Conservation (phyloP, 768 basidiomycete genomes). For the Pisolithus tinctorius region DNA sequence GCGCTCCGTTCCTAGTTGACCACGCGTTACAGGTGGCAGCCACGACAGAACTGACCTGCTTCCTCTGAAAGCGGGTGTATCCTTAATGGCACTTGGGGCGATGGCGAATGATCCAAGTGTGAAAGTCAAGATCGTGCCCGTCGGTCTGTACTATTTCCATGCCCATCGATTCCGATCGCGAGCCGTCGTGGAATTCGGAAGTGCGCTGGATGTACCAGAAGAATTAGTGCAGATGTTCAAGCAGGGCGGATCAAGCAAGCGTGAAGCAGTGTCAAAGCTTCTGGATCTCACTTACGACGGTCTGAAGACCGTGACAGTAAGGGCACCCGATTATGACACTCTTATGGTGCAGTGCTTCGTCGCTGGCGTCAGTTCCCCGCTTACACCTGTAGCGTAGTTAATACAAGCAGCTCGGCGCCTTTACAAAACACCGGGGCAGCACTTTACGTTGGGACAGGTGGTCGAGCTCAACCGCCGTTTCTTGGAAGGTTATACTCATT, state of each 20-base stretch:
- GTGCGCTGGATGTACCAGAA: constrained; percentile 80
- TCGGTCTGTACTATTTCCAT: constrained; percentile 71
- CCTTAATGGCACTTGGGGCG: constrained; percentile 96
- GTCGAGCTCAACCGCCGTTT: constrained; percentile 92
- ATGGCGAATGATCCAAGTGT: constrained; percentile 88
- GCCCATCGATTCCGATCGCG: constrained; percentile 88
- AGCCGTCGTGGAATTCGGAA: constrained; percentile 95
- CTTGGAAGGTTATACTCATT: constrained; percentile 86
- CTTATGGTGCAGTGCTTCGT: constrained; percentile 69
- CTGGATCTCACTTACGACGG: constrained; percentile 89
- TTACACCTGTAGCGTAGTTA: constrained; percentile 42
- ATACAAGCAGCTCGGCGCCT: constrained; percentile 92
- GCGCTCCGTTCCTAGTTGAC: background rate
- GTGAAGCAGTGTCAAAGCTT: constrained; percentile 84
- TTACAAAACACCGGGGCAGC: constrained; percentile 91
- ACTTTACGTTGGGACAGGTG: constrained; percentile 90
- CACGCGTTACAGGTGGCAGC: constrained; percentile 66
- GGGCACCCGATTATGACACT: constrained; percentile 96
- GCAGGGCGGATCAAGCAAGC: constrained; percentile 78
- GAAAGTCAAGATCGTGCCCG: constrained; percentile 87
- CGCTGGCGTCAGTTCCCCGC: background rate
- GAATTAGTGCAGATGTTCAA: constrained; percentile 89
- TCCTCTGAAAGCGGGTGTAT: constrained; percentile 95
- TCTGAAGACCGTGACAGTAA: constrained; percentile 91
- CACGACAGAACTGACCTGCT: constrained; percentile 96